A percentile compares a stretch with the other conserved stretches of the same genome.
Evolutionary conservation across 495 filamentous ascomycete species (phyloP).

Genomic region (Pyrenopolyporus hunteri): DNA sequence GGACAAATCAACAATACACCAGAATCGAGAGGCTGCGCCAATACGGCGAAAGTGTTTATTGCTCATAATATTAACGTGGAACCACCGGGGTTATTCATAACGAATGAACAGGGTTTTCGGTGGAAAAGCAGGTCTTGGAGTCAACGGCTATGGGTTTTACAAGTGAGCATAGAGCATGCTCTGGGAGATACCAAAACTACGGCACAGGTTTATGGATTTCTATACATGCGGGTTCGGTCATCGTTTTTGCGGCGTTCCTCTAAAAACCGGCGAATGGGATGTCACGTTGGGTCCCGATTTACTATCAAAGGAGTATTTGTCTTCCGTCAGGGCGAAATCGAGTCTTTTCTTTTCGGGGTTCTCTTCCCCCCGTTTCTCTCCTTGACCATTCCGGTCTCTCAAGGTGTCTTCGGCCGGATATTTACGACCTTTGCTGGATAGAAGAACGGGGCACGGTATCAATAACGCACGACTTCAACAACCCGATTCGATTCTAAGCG

Average conservation of each 20-base stretch:
- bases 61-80: conserved; percentile 3
- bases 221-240: conserved; percentile 3
- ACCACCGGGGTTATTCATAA: neutral
- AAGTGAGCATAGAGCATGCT: conserved; percentile 16
- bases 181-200: conserved; percentile 17
- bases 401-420: too few species aligned
- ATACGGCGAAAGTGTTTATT: neutral
- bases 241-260: neutral
- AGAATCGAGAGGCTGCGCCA: neutral
- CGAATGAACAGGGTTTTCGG: conserved; percentile 2
- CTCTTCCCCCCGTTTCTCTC: neutral
- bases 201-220: neutral
- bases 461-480: too few species aligned
- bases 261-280: neutral
- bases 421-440: too few species aligned
- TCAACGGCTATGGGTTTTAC: conserved; percentile 27
- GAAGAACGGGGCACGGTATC: too few species aligned
- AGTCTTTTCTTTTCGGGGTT: neutral
- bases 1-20: conserved; percentile 5
- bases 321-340: neutral
- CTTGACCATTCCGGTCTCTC: neutral
- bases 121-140: conserved; percentile 28
- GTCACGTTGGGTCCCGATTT: neutral
- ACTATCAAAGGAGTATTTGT: neutral
- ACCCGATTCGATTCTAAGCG: neutral